Conservation (phyloP, 805 yeast species). For the Nematodospora valgi region DNA sequence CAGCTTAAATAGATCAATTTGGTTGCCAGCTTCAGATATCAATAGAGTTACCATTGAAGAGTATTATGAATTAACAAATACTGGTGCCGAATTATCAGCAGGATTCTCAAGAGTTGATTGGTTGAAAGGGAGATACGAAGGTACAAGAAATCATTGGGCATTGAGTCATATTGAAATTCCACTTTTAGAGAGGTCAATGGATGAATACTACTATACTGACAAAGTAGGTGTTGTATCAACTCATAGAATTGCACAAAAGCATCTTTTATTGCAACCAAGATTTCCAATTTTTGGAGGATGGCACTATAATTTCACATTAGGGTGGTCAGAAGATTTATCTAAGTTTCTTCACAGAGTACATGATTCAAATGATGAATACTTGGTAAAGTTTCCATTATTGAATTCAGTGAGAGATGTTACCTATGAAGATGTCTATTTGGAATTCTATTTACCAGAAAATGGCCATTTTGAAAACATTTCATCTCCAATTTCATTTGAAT, state of each 20-base stretch:
- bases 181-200: slow-evolving; percentile 37
- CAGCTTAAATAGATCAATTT: slow-evolving; percentile 65
- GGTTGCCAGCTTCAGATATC: slow-evolving; percentile 85
- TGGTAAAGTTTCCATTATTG: slow-evolving; percentile 66
- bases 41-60: slow-evolving; percentile 73
- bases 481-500: slow-evolving; percentile 48
- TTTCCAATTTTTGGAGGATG: slow-evolving; percentile 96
- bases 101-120: slow-evolving; percentile 84
- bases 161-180: slow-evolving; percentile 58
- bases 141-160: slow-evolving; percentile 52
- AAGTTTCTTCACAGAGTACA: slow-evolving; percentile 46
- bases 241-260: slow-evolving; percentile 42
- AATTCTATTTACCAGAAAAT: slow-evolving; percentile 83
- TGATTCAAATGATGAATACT: slow-evolving; percentile 44
- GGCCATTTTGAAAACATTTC: slow-evolving; percentile 56
- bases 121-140: slow-evolving; percentile 53
- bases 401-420: slow-evolving; percentile 69
- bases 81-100: slow-evolving; percentile 61
- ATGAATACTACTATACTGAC: slow-evolving; percentile 77
- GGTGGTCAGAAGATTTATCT: slow-evolving; percentile 72
- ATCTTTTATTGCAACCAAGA: slow-evolving; percentile 71
- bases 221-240: slow-evolving; percentile 93
- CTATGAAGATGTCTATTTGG: slow-evolving; percentile 59
- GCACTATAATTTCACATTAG: slow-evolving; percentile 92
- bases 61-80: slow-evolving; percentile 74